Evolutionary conservation across 208 protist genomes (phyloP).

Genomic region (Sergeia podlipaevii): DNA sequence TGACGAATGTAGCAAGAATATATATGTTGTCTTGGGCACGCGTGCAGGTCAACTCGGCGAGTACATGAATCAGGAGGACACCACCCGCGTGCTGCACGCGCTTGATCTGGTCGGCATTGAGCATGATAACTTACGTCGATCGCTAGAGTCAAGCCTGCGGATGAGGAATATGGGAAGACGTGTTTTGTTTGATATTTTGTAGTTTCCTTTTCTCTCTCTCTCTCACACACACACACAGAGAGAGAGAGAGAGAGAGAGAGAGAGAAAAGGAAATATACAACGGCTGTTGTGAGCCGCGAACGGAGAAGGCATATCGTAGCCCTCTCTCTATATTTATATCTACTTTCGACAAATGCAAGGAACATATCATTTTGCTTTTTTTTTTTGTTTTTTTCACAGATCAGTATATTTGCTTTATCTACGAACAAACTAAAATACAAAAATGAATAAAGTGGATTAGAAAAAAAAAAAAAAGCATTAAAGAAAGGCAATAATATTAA

Average conservation of each 20-base stretch:
- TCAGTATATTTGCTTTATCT: no score
- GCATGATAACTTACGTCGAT: slow-evolving; percentile 42
- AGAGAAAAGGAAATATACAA: no score
- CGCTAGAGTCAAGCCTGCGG: slow-evolving; percentile 58
- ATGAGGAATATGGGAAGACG: slow-evolving; percentile 35
- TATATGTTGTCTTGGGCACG: slow-evolving; percentile 52
- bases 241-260: slow-evolving; percentile 1
- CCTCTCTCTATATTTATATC: no score
- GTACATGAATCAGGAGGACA: slow-evolving; percentile 41
- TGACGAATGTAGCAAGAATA: slow-evolving; percentile 10
- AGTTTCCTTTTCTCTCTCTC: background rate
- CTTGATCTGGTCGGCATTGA: slow-evolving; percentile 48
- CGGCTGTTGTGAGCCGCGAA: no score
- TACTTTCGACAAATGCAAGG: no score
- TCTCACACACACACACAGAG: background rate
- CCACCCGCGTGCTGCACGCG: slow-evolving; percentile 50
- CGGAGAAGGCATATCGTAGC: no score
- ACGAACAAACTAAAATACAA: no score
- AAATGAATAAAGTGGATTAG: no score
- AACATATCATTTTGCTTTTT: no score
- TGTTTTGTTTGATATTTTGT: slow-evolving; percentile 16
- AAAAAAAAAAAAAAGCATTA: no score
- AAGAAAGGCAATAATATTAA: no score
- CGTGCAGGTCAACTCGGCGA: slow-evolving; percentile 54
- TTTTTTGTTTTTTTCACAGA: no score